phyloP scores from a whole-genome alignment of 140 eudicot species.

The Oenanthe javanica region DNA sequence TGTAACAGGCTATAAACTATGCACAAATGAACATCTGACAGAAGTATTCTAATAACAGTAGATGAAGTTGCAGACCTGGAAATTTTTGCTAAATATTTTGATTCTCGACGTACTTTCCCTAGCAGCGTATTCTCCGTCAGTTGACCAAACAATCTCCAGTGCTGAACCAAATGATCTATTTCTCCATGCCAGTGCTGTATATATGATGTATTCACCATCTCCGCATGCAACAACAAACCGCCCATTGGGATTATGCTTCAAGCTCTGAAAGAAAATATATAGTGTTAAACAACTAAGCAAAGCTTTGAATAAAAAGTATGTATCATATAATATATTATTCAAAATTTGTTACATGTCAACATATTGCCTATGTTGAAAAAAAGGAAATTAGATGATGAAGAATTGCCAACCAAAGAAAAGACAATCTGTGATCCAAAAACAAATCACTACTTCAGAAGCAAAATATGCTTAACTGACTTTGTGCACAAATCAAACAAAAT shows the following conservation, averaged over 20 bases:
- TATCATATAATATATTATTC: not conserved
- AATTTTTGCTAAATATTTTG: constrained; percentile 78
- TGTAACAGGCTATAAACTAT: not conserved
- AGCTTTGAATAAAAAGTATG: not conserved
- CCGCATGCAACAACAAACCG: constrained; percentile 98
- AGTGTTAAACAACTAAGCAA: not conserved
- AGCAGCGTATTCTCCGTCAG: constrained; percentile 94
- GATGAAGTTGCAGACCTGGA: constrained; percentile 52
- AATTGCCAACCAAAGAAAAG: not conserved
- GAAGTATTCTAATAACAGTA: not conserved
- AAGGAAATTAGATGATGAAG: not conserved
- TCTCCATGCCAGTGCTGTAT: constrained; percentile 99
- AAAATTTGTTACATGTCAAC: not conserved
- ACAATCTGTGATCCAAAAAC: not conserved
- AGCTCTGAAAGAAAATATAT: constrained; percentile 40
- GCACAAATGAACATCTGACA: not conserved
- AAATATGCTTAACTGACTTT: not conserved
- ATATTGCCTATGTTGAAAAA: too few species aligned
- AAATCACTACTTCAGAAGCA: not conserved
- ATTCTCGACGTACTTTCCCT: constrained; percentile 97
- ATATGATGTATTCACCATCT: constrained; percentile 95
- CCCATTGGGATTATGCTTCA: constrained; percentile 97
- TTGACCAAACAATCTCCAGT: constrained; percentile 93
- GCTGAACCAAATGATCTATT: constrained; percentile 97
- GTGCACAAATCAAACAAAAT: not conserved